phyloP scores from a whole-genome alignment of 768 basidiomycete genomes.

The Hygrocybe coccinea region DNA sequence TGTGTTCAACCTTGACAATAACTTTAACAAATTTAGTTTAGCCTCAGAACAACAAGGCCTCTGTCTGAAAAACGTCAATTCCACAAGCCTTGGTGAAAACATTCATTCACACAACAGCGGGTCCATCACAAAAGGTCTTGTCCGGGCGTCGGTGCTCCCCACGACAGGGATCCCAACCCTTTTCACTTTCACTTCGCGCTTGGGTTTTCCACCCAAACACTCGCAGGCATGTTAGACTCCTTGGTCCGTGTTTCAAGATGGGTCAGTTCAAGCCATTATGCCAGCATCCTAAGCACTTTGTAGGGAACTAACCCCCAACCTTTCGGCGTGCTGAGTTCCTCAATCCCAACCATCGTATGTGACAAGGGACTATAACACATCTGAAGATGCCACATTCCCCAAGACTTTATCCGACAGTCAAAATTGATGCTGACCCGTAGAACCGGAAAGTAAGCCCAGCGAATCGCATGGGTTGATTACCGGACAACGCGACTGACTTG shows the following conservation, averaged over 20 bases:
- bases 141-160: slow-evolving; percentile 29
- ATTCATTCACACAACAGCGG: too few species aligned
- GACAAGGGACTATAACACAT: slow-evolving; percentile 73
- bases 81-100: too few species aligned
- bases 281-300: slow-evolving; percentile 56
- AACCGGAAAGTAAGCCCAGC: slow-evolving; percentile 50
- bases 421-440: slow-evolving; percentile 68
- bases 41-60: too few species aligned
- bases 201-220: slow-evolving; percentile 80
- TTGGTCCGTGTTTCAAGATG: slow-evolving; percentile 84
- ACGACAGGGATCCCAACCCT: slow-evolving; percentile 63
- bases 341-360: too few species aligned
- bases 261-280: slow-evolving; percentile 73
- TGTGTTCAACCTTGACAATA: too few species aligned
- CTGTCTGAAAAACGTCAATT: too few species aligned
- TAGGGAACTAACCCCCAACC: slow-evolving; percentile 15
- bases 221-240: slow-evolving; percentile 81
- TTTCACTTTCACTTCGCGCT: slow-evolving; percentile 72
- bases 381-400: slow-evolving; percentile 59
- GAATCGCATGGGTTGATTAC: slow-evolving; percentile 48
- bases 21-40: too few species aligned
- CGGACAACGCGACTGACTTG: slow-evolving; percentile 63
- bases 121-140: slow-evolving; percentile 10
- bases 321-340: slow-evolving; percentile 60
- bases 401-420: slow-evolving; percentile 50